Percentiles rank a stretch among this genome's conserved stretches.
Evolutionary conservation across 1,284 basidiomycete genomes (phyloP).

Genomic region (Papiliotrema nemorosa): DNA sequence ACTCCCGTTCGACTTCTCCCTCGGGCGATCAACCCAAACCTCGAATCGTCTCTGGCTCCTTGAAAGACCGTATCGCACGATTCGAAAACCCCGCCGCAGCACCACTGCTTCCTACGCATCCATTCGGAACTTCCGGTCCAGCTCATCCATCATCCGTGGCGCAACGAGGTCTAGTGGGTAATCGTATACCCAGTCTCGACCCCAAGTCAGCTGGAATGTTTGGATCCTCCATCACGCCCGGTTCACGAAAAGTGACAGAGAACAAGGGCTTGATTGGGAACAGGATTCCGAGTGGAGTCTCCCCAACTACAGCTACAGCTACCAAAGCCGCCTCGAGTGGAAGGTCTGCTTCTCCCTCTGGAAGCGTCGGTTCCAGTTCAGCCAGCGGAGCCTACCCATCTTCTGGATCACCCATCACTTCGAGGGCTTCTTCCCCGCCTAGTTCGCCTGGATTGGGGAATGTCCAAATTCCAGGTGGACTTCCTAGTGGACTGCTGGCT

Average conservation of each 20-base stretch:
- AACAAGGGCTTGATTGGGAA: slow-evolving; percentile 42
- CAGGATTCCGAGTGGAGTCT: slow-evolving; percentile 29
- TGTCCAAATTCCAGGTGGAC: background rate
- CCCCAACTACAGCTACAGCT: too few relatives aligned
- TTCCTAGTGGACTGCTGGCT: slow-evolving; percentile 20
- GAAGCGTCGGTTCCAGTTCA: slow-evolving; percentile 27
- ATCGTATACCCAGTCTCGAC: slow-evolving; percentile 42
- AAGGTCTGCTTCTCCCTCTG: slow-evolving; percentile 31
- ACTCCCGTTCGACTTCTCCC: slow-evolving; percentile 27
- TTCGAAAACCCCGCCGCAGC: slow-evolving; percentile 44
- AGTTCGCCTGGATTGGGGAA: slow-evolving; percentile 21
- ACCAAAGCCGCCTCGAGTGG: background rate
- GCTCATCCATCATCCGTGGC: slow-evolving; percentile 12
- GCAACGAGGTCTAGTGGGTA: slow-evolving; percentile 41
- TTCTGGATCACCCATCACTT: slow-evolving; percentile 30
- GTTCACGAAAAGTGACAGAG: slow-evolving; percentile 33
- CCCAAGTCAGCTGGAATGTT: slow-evolving; percentile 39
- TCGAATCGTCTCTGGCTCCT: slow-evolving; percentile 38
- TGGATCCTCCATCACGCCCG: too few relatives aligned
- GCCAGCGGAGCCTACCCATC: slow-evolving; percentile 18
- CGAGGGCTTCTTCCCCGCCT: slow-evolving; percentile 27
- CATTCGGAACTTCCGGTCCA: slow-evolving; percentile 27
- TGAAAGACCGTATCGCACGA: slow-evolving; percentile 48
- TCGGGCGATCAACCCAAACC: slow-evolving; percentile 11
- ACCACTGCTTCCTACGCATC: slow-evolving; percentile 36